Base-by-base conservation (phyloP, 1,284 basidiomycete species). In the Fomitopsis schrenkii region DNA sequence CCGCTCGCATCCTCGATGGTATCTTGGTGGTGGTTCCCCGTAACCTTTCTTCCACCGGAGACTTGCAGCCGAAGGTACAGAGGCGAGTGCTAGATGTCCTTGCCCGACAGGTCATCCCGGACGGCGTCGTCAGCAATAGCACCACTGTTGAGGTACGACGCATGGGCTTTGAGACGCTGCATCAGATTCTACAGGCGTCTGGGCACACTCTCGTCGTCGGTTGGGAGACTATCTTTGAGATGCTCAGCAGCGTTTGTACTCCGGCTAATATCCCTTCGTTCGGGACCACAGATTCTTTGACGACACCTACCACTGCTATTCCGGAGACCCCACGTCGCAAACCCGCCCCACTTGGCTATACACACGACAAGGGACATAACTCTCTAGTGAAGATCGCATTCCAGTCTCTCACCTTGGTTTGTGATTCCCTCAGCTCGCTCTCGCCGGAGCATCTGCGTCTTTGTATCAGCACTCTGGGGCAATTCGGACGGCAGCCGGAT, bases 141-240 rank as follows among this genome's bases (percentile, higher is more conserved):
- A 84, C 86, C 0, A 83, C 77, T 35, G 80, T 88, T 9, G 96
- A 98, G 68, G 80, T 99, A 48, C 84, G 95, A 14, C 83, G 88
- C 33, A 90, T 94, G 79, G 95, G 94, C 0, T 80, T 97, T 58
- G 93, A 97, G 68, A 94, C 93, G 0, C 76, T 99, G 19, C 93
- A 95, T 68, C 87, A 91, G 67, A 93, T 97, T 58, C 78, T 99
- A 17, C 94, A 98, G 73, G 86, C 89, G 0, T 93, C 93, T 0
- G 96, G 94, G 0, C 95, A 98, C 75, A 93, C 92, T 0, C 81
- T 99, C 1, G 82, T 94, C 7, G 85, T 91, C 10, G 96, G 96
- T 0, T 99, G 97, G 97, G 89, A 93, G 62, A 90, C 83, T 0
- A 94, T 98, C 67, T 98, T 98, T 72, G 85, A 89, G 63, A 94